These are phyloP conservation scores for Heterobasidion occidentale DNA, from an alignment of 1,284 basidiomycete genomes.

Conservation along the genomic window DNA sequence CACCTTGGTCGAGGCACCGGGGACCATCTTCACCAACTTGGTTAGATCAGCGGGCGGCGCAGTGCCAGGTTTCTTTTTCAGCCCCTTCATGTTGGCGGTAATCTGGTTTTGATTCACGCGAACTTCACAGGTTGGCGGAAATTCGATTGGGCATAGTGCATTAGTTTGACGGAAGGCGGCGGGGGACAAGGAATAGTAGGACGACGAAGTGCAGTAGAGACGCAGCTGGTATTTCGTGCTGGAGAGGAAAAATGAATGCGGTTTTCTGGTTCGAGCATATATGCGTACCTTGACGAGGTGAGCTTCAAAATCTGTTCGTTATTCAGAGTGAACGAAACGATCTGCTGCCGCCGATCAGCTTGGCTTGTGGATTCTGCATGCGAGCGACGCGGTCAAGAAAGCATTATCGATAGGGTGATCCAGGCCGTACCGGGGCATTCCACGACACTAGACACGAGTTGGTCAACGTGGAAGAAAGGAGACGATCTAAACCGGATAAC, in stretches of 20 bases:
- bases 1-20: slow-evolving; percentile 53
- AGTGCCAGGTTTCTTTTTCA: slow-evolving; percentile 96
- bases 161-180: slow-evolving; percentile 43
- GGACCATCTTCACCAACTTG: slow-evolving; percentile 43
- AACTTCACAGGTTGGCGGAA: slow-evolving; percentile 87
- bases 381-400: neutral
- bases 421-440: slow-evolving; percentile 65
- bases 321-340: slow-evolving; percentile 53
- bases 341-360: slow-evolving; percentile 64
- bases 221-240: slow-evolving; percentile 77
- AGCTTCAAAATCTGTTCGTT: slow-evolving; percentile 60
- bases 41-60: slow-evolving; percentile 86
- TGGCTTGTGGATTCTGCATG: slow-evolving; percentile 62
- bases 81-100: slow-evolving; percentile 77
- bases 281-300: slow-evolving; percentile 37
- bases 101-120: slow-evolving; percentile 71
- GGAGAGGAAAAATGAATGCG: neutral
- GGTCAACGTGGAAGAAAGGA: slow-evolving; percentile 69
- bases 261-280: neutral
- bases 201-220: slow-evolving; percentile 87
- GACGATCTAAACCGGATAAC: slow-evolving; percentile 73
- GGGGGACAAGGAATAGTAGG: slow-evolving; percentile 56
- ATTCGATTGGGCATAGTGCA: slow-evolving; percentile 75
- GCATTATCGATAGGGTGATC: slow-evolving; percentile 3
- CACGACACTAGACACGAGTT: slow-evolving; percentile 50